Base-by-base conservation (phyloP, 2,329 filamentous ascomycete genomes). In the Lomentospora prolificans region DNA sequence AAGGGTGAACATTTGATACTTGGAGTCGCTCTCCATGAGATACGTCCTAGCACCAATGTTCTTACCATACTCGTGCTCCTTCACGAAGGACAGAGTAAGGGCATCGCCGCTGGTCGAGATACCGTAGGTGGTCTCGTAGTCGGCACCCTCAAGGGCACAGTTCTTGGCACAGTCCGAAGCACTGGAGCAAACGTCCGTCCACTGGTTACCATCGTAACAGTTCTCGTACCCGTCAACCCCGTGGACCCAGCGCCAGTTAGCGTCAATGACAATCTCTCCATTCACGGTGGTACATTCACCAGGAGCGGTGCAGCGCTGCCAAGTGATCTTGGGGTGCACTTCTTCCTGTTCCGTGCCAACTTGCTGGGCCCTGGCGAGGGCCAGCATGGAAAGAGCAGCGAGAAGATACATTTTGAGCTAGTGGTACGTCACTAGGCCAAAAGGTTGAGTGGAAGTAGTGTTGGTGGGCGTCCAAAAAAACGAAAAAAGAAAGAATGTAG, bases 1-100 rank as follows among this genome's bases (percentile, higher is more conserved):
- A 53, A 85, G 71, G 56, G 80, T 74, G 69, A 86, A 80, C 62
- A 78, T 75, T 68, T 84, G 69, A 64, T 86, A 86, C 57, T 74
- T 75, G 58, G 69, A 70, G 41, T 77, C 74, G 53, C 73, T 70
- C 59, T 75, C 73, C 70, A 86, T 74, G 55, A 86, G 72, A 64
- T 84, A 86, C 46, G 83, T 66, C 57, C 83, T 75, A 9, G 79
- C 70, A 24, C 69, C 70, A 33, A 70, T 61, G 59, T 72, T 74
- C 57, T 63, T 69, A 48, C 64, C 66, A 64, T 71, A 74, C 25
- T 67, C 63, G 64, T 72, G 69, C 65, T 77, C 72, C 56, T 76
- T 80, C 57, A 77, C 70, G 60, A 80, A 78, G 62, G 73, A 75
- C 56, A 81, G 68, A 19, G 70, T 75, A 50, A 81, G 65, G n/a